A percentile compares a stretch with the other conserved stretches of the same genome.
Conservation (phyloP, 345 rosid species). For the Syzygium aromaticum region DNA sequence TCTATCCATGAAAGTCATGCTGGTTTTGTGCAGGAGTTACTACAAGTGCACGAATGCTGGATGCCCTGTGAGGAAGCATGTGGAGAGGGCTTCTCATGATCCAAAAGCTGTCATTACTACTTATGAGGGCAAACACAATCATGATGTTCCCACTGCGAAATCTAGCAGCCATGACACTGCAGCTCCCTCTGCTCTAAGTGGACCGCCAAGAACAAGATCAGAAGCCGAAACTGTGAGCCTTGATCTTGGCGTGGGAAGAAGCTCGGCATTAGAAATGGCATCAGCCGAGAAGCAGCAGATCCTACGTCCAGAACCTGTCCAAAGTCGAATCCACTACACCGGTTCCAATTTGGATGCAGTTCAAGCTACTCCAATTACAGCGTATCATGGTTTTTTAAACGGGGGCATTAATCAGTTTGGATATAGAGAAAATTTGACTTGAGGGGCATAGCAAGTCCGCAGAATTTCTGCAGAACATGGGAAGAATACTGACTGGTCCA, state of each 20-base stretch:
- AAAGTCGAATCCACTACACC: conserved; percentile 29
- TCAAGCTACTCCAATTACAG: conserved; percentile 34
- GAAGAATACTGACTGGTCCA: conserved; percentile 77
- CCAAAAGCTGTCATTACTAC: conserved; percentile 98
- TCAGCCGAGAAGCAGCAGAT: conserved; percentile 13
- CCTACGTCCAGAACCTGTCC: conserved; percentile 27
- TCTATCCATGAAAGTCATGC: background rate
- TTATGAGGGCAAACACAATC: conserved; percentile 98
- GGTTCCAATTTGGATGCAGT: conserved; percentile 41
- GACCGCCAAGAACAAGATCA: conserved; percentile 39
- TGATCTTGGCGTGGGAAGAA: conserved; percentile 83
- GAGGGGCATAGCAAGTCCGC: conserved; percentile 28
- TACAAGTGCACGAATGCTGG: conserved; percentile 94
- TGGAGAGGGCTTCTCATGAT: conserved; percentile 99
- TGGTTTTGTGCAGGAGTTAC: conserved; percentile 65
- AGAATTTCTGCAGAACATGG: conserved; percentile 45
- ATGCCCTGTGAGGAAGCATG: conserved; percentile 96
- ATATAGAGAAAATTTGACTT: conserved; percentile 36
- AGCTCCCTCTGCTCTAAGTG: conserved; percentile 31
- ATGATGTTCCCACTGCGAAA: conserved; percentile 82
- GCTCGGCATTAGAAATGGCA: conserved; percentile 36
- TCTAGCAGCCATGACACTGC: conserved; percentile 55
- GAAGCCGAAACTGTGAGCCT: conserved; percentile 74
- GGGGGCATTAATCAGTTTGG: conserved; percentile 50
- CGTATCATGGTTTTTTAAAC: conserved; percentile 53